phyloP scores from a whole-genome alignment of 73 alveolate genomes.

The Halteria grandinella region DNA sequence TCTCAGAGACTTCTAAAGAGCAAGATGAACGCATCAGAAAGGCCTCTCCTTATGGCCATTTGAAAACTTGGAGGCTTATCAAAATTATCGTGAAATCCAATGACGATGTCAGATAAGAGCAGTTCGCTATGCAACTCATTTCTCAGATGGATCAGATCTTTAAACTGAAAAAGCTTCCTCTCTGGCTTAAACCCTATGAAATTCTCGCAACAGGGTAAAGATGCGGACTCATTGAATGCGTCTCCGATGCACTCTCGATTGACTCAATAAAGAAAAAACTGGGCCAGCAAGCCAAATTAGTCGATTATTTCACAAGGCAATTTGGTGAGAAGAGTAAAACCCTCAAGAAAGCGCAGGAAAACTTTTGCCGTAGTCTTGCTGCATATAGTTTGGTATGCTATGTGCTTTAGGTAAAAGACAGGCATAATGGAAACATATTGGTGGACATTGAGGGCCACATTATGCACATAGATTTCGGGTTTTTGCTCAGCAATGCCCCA shows the following conservation, averaged over 20 bases:
- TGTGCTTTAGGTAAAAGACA: conserved; percentile 90
- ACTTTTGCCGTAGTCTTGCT: conserved; percentile 75
- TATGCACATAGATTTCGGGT: conserved; percentile 96
- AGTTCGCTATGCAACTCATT: conserved; percentile 91
- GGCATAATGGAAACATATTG: conserved; percentile 97
- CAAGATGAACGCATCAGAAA: conserved; percentile 83
- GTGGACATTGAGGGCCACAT: conserved; percentile 94
- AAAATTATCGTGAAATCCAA: conserved; percentile 83
- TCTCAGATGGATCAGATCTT: conserved; percentile 75
- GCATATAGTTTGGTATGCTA: conserved; percentile 91
- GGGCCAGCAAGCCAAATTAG: conserved; percentile 62
- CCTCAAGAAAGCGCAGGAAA: conserved; percentile 55
- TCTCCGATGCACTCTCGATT: conserved; percentile 83
- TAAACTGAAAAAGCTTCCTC: conserved; percentile 53
- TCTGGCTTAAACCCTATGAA: conserved; percentile 89
- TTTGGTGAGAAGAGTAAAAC: conserved; percentile 26
- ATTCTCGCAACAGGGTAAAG: conserved; percentile 86
- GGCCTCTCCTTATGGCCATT: conserved; percentile 85
- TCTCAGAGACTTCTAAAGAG: conserved; percentile 75
- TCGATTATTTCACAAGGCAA: conserved; percentile 56
- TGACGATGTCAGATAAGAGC: conserved; percentile 92
- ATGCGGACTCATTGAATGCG: conserved; percentile 86
- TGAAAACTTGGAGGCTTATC: conserved; percentile 80
- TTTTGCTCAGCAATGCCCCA: conserved; percentile 93
- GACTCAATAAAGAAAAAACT: conserved; percentile 83